phyloP scores from a whole-genome alignment of 352 stramenopile genomes.

The Globisporangium okanoganense region DNA sequence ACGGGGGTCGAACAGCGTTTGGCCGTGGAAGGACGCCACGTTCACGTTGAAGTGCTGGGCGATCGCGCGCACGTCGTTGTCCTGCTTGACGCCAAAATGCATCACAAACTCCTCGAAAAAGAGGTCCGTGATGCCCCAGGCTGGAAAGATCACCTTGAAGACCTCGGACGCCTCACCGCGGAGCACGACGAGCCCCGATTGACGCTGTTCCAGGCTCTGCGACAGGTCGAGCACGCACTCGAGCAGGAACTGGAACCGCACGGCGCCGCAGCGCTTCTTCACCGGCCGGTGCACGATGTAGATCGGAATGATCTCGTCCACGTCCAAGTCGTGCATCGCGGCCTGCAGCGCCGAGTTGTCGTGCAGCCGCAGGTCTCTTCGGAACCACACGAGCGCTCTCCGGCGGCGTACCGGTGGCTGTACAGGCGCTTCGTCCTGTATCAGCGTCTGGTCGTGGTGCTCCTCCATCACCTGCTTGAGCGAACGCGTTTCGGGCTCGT shows the following conservation, averaged over 20 bases:
- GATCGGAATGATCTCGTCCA: constrained; percentile 53
- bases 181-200: constrained; percentile 49
- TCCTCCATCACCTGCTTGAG: not conserved
- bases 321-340: constrained; percentile 31
- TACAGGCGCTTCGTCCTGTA: not conserved
- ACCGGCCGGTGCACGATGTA: constrained; percentile 86
- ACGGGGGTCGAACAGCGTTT: constrained; percentile 59
- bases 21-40: constrained; percentile 31
- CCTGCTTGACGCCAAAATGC: constrained; percentile 38
- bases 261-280: constrained; percentile 58
- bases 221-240: constrained; percentile 86
- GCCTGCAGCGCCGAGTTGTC: constrained; percentile 92
- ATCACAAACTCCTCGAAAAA: constrained; percentile 65
- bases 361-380: constrained; percentile 93
- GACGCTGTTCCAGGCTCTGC: constrained; percentile 21
- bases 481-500: not conserved
- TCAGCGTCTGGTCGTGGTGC: not conserved
- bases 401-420: constrained; percentile 2
- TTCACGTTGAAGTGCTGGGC: constrained; percentile 28
- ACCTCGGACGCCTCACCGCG: constrained; percentile 58
- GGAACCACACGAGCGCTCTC: constrained; percentile 88
- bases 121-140: constrained; percentile 65
- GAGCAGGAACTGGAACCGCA: constrained; percentile 90
- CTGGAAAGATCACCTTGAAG: constrained; percentile 37
- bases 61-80: constrained; percentile 39